A percentile compares a stretch with the other conserved stretches of the same genome.
Conservation (phyloP, 163 green algal genomes). For the Scenedesmus sp. region DNA sequence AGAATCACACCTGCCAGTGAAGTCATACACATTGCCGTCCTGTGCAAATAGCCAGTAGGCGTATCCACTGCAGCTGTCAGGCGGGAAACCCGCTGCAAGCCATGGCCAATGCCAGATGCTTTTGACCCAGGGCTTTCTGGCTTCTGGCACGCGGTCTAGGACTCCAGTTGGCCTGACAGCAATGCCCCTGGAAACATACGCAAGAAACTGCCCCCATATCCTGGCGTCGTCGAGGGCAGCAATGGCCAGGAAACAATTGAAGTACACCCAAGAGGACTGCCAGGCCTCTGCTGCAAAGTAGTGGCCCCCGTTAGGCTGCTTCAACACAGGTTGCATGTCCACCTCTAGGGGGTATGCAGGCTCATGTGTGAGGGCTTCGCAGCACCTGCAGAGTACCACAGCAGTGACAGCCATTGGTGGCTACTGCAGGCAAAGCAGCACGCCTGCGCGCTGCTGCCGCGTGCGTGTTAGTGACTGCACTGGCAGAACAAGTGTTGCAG, state of each 20-base stretch:
- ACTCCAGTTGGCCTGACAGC: not conserved
- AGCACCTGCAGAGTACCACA: not conserved
- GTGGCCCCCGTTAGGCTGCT: not conserved
- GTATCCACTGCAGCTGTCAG: not conserved
- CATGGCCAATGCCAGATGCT: not conserved
- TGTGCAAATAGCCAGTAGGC: conserved; percentile 16
- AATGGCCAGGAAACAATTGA: not conserved
- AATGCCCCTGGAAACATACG: not conserved
- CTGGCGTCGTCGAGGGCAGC: not conserved
- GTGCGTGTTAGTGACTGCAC: too few species aligned
- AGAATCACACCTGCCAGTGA: not conserved
- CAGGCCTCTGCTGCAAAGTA: not conserved
- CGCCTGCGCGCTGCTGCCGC: too few species aligned
- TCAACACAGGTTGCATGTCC: not conserved
- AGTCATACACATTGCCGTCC: not conserved
- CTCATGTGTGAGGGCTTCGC: not conserved
- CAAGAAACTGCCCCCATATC: not conserved
- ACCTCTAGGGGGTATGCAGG: not conserved
- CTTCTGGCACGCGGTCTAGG: not conserved
- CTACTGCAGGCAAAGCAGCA: too few species aligned
- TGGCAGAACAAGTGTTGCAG: too few species aligned
- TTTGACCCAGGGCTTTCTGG: not conserved
- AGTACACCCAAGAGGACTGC: not conserved
- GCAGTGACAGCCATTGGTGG: not conserved
- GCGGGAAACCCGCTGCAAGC: not conserved